A percentile compares a stretch with the other conserved stretches of the same genome.
phyloP scores from a whole-genome alignment of 495 filamentous ascomycete species.

The Rhypophila decipiens region DNA sequence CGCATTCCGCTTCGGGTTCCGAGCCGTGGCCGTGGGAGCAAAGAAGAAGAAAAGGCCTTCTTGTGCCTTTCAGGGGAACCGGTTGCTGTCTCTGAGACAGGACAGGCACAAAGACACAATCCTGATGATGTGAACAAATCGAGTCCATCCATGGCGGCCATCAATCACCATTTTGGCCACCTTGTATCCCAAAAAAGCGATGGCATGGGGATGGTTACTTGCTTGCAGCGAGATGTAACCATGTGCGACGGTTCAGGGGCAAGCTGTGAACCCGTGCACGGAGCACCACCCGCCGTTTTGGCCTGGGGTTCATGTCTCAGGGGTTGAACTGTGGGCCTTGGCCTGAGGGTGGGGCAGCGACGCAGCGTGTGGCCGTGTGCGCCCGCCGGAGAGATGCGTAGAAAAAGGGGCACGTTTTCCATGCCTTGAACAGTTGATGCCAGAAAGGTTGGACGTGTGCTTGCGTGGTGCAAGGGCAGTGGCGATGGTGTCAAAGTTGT shows the following conservation, averaged over 20 bases:
- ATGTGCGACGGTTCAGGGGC: slow-evolving; percentile 1
- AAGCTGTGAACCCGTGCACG: slow-evolving; percentile 3
- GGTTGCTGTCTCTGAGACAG: background rate
- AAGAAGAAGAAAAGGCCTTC: background rate
- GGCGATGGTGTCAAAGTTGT: background rate
- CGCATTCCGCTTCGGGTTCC: background rate
- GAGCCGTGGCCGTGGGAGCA: background rate
- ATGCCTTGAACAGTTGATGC: background rate
- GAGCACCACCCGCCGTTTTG: slow-evolving; percentile 9
- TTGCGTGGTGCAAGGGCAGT: too few species aligned
- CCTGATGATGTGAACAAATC: background rate
- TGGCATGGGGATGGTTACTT: background rate
- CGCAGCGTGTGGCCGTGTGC: background rate
- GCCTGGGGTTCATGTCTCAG: slow-evolving; percentile 14
- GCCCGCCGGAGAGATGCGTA: background rate
- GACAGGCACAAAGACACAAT: background rate
- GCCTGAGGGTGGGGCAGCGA: background rate
- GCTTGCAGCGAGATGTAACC: slow-evolving; percentile 1
- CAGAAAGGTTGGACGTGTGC: background rate
- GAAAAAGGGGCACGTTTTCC: background rate
- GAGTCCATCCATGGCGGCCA: too few species aligned
- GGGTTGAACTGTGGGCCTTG: background rate
- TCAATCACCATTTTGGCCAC: too few species aligned
- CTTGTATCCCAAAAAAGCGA: background rate
- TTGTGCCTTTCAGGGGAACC: background rate